These are phyloP conservation scores for Calonectria ilicicola DNA, from an alignment of 2,329 filamentous ascomycete genomes.

Conservation along the genomic window DNA sequence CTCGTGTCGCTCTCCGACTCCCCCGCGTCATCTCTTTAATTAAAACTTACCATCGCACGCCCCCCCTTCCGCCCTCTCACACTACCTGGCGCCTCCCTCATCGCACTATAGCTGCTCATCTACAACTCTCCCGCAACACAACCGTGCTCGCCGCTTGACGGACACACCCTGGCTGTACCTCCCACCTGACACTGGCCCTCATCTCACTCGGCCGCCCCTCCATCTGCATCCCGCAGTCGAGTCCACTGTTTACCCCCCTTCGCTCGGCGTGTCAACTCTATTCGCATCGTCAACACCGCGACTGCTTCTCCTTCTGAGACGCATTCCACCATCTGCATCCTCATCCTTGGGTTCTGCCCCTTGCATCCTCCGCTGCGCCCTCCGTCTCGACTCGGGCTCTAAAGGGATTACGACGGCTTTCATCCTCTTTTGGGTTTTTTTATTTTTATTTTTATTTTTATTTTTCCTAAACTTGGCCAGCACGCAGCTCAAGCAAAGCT, in stretches of 20 bases:
- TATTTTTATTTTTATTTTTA: too few species aligned
- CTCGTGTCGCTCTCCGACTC: conserved; percentile 26
- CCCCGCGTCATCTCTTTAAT: conserved; percentile 36
- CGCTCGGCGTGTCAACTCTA: conserved; percentile 31
- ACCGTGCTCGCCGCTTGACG: conserved; percentile 28
- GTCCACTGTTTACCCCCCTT: conserved; percentile 14
- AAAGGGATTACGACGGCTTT: background rate
- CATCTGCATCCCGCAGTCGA: conserved; percentile 37
- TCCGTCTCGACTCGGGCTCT: background rate
- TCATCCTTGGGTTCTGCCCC: conserved; percentile 7
- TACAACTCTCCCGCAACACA: conserved; percentile 32
- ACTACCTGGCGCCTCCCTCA: conserved; percentile 43
- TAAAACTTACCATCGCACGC: conserved; percentile 39
- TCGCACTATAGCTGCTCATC: conserved; percentile 36
- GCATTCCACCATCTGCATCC: conserved; percentile 32
- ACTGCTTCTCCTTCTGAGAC: conserved; percentile 26
- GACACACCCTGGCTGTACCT: conserved; percentile 35
- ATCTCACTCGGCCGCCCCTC: conserved; percentile 38
- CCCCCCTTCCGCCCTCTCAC: conserved; percentile 33
- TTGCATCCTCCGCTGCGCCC: conserved; percentile 18
- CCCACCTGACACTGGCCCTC: conserved; percentile 41
- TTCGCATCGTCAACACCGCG: conserved; percentile 27
- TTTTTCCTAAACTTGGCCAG: background rate
- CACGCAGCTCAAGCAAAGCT: background rate
- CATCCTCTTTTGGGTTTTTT: too few species aligned